Evolutionary conservation across 2,329 filamentous ascomycete species (phyloP).

Genomic region (Tricladium varicosporioides): DNA sequence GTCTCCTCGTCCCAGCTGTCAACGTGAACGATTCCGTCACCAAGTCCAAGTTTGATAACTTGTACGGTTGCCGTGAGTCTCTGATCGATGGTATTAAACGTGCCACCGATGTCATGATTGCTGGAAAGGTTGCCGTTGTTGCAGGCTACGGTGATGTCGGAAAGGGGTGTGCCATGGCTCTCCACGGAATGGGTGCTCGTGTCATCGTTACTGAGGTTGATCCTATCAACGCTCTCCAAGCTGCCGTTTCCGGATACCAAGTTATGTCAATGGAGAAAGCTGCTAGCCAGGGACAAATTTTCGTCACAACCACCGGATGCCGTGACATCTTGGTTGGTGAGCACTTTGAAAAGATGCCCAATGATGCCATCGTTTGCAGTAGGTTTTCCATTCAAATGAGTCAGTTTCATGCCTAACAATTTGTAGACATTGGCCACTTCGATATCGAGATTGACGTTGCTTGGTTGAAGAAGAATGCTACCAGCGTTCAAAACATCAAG

Average conservation of each 20-base stretch:
- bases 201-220: slow-evolving; percentile 97
- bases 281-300: slow-evolving; percentile 86
- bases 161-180: slow-evolving; percentile 96
- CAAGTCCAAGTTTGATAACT: slow-evolving; percentile 99
- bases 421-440: slow-evolving; percentile 94
- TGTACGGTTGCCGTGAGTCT: slow-evolving; percentile 98
- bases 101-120: slow-evolving; percentile 99
- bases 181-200: slow-evolving; percentile 95
- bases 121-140: slow-evolving; percentile 96
- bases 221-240: slow-evolving; percentile 99
- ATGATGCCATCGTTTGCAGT: slow-evolving; percentile 99
- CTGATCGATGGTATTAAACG: slow-evolving; percentile 99
- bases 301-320: slow-evolving; percentile 98
- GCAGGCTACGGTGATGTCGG: slow-evolving; percentile 98
- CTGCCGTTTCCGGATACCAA: slow-evolving; percentile 94
- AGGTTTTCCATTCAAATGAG: slow-evolving; percentile 38
- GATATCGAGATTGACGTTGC: slow-evolving; percentile 99
- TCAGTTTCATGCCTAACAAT: slow-evolving; percentile 17
- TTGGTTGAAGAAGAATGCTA: slow-evolving; percentile 97
- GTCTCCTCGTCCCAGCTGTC: slow-evolving; percentile 90
- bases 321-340: slow-evolving; percentile 90
- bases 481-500: slow-evolving; percentile 97
- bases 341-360: slow-evolving; percentile 94
- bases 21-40: slow-evolving; percentile 99
- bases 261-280: slow-evolving; percentile 98